Evolutionary conservation across 306 rosid species (phyloP).

Genomic region (cucumber (Cucumis sativus)): Cucumber_9930_V3 NC_026655.2:17225001-17225500

Average conservation of each 20-base stretch:
- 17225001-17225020: background rate
- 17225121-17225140: constrained; percentile 17
- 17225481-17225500: background rate
- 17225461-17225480: background rate
- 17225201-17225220: constrained; percentile 75
- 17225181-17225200: constrained; percentile 80
- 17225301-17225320: background rate
- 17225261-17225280: constrained; percentile 84
- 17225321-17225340: background rate
- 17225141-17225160: constrained; percentile 60
- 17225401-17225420: background rate
- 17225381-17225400: background rate
- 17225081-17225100: background rate
- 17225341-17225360: background rate
- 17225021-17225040: background rate
- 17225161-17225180: constrained; percentile 74
- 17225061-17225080: background rate
- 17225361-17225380: background rate
- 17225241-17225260: constrained; percentile 87
- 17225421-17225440: background rate
- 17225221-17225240: constrained; percentile 87
- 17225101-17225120: constrained; percentile 7
- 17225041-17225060: background rate
- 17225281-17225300: background rate
- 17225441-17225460: background rate